Evolutionary conservation across 768 basidiomycete genomes (phyloP).

Genomic region (Filobasidium floriforme): DNA sequence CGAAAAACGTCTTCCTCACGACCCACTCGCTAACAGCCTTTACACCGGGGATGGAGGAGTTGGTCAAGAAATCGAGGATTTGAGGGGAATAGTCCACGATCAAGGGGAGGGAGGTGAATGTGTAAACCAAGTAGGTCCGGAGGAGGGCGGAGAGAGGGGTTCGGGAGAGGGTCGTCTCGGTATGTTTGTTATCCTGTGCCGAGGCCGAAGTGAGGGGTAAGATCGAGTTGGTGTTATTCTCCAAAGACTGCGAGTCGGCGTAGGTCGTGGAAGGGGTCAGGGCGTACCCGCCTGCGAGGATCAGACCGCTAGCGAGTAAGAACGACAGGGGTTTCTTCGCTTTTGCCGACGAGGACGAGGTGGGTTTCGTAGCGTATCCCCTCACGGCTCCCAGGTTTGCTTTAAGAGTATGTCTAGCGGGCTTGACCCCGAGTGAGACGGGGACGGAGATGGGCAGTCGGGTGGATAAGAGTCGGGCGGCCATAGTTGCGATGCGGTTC

Average conservation of each 20-base stretch:
- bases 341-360: no score
- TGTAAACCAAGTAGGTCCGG: slow-evolving; percentile 73
- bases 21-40: slow-evolving; percentile 59
- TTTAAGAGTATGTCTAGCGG: no score
- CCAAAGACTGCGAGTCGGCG: neutral
- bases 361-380: no score
- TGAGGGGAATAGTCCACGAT: slow-evolving; percentile 69
- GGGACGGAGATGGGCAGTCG: no score
- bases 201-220: neutral
- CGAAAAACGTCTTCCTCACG: slow-evolving; percentile 75
- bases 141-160: slow-evolving; percentile 49
- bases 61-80: slow-evolving; percentile 55
- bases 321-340: no score
- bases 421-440: no score
- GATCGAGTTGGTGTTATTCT: neutral
- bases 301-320: no score
- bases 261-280: neutral
- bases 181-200: neutral
- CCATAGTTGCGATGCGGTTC: no score
- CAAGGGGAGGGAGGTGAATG: slow-evolving; percentile 65
- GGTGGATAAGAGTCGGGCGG: no score
- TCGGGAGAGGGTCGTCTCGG: slow-evolving; percentile 14
- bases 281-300: neutral
- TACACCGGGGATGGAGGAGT: slow-evolving; percentile 53
- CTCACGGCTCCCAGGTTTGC: no score